A percentile compares a stretch with the other conserved stretches of the same genome.
These are phyloP conservation scores for Rubia peregrina DNA, from an alignment of 305 asterid species.

Conservation along the genomic window DNA sequence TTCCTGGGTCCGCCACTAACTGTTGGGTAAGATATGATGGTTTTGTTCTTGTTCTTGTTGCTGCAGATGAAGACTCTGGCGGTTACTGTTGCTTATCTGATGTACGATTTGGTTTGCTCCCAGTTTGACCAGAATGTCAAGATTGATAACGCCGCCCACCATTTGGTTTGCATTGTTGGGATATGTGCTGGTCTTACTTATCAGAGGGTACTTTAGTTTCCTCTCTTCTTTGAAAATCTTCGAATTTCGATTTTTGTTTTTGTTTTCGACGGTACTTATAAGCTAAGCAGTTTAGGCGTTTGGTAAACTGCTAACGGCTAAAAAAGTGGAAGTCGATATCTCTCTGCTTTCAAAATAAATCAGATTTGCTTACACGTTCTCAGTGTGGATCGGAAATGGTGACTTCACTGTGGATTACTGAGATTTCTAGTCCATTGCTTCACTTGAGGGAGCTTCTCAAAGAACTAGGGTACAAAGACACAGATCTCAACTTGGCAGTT, in stretches of 20 bases:
- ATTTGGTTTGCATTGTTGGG: slow-evolving; percentile 66
- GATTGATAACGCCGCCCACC: slow-evolving; percentile 62
- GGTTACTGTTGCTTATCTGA: slow-evolving; percentile 41
- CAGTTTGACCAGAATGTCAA: slow-evolving; percentile 43
- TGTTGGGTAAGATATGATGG: not conserved
- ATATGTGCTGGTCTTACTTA: slow-evolving; percentile 59
- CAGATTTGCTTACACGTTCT: not conserved
- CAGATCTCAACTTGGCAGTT: slow-evolving; percentile 65
- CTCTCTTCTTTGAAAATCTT: no score
- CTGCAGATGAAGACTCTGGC: slow-evolving; percentile 66
- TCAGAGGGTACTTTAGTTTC: slow-evolving; percentile 38
- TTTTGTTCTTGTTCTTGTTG: no score
- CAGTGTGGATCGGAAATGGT: slow-evolving; percentile 91
- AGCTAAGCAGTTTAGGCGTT: no score
- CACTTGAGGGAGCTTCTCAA: slow-evolving; percentile 80
- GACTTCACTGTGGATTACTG: slow-evolving; percentile 67
- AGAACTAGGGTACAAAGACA: slow-evolving; percentile 62
- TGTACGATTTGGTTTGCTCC: slow-evolving; percentile 63
- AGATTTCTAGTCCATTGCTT: slow-evolving; percentile 73
- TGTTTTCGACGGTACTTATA: no score
- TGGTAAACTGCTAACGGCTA: no score
- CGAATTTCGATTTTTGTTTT: no score
- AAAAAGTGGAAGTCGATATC: no score
- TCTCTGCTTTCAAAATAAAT: no score
- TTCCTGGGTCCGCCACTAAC: no score